Base-by-base conservation (phyloP, 108 stramenopile species). In the Cyclostephanos invisitatus region DNA sequence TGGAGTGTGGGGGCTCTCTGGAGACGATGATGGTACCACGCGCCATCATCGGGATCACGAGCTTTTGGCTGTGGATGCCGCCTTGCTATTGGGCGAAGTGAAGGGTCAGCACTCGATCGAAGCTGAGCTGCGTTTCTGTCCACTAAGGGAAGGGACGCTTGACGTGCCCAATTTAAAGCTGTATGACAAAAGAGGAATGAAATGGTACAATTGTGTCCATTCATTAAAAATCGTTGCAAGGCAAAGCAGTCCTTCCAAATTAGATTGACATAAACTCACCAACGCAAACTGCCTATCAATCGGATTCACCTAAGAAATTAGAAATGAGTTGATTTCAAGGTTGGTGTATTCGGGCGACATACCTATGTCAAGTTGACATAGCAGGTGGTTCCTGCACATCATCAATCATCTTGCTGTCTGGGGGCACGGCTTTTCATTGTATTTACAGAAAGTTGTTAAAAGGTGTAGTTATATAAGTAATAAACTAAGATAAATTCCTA, bases 21-120 rank as follows among this genome's bases (percentile, higher is more conserved):
- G 82, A 27, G 87, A 87, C 53, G 87, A 89, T 58, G 87, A 88
- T 80, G 89, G 87, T 5, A 88, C 87, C 17, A 68, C 75, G 0
- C 51, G 83, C 22, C 84, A 89, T 64, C 80, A 86, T 79, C 72
- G 89, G 9, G 86, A 89, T 67, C 76, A 91, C 55, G 86, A 89
- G 49, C 72, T 93, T 42, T 62, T 93, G 44, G 92, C 92, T 1
- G 84, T 93, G 14, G 92, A 93, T 82, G 88, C 86, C 17, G 86
- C 87, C 38, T 78, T 90, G 42, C 37, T 88, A 38, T 57, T 93
- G 50, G 92, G 92, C 32, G 86, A 89, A 50, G 82, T 93, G 27
- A 84, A 90, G 66, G 88, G 85, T n/a, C 90, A 89, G 49, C 88
- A 91, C 64, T 69, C 85, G 2, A 81, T 87, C 15, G 88, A 91